These are phyloP conservation scores for Podosphaera xanthii DNA, from an alignment of 2,329 filamentous ascomycete species.

Conservation along the genomic window DNA sequence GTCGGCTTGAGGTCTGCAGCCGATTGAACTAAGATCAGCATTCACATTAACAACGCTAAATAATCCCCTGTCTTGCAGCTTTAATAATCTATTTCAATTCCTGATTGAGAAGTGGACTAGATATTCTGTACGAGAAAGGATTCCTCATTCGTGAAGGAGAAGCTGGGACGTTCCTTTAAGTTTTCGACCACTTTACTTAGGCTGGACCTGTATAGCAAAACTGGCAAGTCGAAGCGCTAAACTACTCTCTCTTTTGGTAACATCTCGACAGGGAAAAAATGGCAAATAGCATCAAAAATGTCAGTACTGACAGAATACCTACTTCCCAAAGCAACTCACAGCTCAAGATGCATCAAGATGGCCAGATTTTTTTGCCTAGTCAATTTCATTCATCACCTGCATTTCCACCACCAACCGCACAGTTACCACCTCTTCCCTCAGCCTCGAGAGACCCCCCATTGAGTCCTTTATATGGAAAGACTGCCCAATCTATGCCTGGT, in stretches of 20 bases:
- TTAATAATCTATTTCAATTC: neutral
- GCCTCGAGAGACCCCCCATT: conserved; percentile 7
- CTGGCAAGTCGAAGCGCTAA: neutral
- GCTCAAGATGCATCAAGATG: neutral
- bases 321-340: neutral
- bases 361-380: neutral
- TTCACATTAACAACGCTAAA: neutral
- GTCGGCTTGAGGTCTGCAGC: neutral
- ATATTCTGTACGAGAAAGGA: neutral
- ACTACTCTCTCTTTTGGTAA: neutral
- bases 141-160: neutral
- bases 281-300: neutral
- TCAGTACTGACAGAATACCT: neutral
- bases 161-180: neutral
- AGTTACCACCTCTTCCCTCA: conserved; percentile 5
- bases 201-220: neutral
- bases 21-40: neutral
- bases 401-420: conserved; percentile 3
- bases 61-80: neutral
- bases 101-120: neutral
- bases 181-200: neutral
- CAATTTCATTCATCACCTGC: conserved; percentile 4
- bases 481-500: conserved; percentile 8
- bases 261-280: neutral
- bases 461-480: conserved; percentile 4